phyloP scores from a whole-genome alignment of 78 protist genomes.

The Speleostelium caveatum region DNA sequence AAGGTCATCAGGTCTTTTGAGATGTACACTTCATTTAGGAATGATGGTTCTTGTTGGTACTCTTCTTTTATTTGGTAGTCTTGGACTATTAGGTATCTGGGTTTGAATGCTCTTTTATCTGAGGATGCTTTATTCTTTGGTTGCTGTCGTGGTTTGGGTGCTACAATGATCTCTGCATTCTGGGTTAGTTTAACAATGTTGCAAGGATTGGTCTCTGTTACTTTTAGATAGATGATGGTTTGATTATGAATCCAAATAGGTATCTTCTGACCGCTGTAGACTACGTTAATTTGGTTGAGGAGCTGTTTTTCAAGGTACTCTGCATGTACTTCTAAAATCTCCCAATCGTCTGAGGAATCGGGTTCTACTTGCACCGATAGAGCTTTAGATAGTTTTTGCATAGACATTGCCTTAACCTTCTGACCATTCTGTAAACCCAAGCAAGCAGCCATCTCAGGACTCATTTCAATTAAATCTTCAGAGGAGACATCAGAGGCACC shows the following conservation, averaged over 20 bases:
- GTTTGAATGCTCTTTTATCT: background rate
- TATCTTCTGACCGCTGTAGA: constrained; percentile 49
- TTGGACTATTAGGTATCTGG: constrained; percentile 17
- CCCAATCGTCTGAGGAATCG: constrained; percentile 80
- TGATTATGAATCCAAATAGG: constrained; percentile 79
- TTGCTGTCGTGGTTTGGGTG: constrained; percentile 70
- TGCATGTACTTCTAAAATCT: constrained; percentile 64
- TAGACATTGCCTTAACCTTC: background rate
- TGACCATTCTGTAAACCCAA: constrained; percentile 13
- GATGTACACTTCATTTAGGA: constrained; percentile 1
- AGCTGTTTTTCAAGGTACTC: constrained; percentile 71
- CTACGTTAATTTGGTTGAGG: constrained; percentile 65
- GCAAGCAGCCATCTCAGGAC: constrained; percentile 33
- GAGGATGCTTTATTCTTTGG: background rate
- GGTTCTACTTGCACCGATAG: constrained; percentile 71
- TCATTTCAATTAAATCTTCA: constrained; percentile 65
- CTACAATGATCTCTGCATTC: constrained; percentile 51
- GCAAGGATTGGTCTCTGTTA: constrained; percentile 30
- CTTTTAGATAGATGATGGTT: constrained; percentile 36
- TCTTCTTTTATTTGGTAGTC: background rate
- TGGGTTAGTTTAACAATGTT: constrained; percentile 17
- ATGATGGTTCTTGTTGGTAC: background rate
- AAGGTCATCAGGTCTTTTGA: background rate
- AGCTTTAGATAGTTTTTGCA: background rate
- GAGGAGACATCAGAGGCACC: constrained; percentile 2